Percentiles rank a stretch among this genome's conserved stretches.
Evolutionary conservation across 1,139 yeast genomes (phyloP).

Genomic region (Ogataea hybrid): DNA sequence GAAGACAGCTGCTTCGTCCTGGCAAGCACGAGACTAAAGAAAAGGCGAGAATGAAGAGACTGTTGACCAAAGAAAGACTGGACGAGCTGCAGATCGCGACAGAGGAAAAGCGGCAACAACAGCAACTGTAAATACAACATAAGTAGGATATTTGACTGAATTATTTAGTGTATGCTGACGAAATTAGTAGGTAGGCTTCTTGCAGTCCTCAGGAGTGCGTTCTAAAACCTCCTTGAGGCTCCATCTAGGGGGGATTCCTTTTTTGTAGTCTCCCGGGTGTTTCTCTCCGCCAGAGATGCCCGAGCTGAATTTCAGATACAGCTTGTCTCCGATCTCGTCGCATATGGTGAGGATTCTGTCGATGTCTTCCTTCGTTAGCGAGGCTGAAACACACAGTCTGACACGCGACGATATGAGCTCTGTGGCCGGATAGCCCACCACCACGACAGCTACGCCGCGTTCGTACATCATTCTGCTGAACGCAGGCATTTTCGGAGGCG

Average conservation of each 20-base stretch:
- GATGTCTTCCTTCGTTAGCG: constrained; percentile 90
- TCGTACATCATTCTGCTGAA: constrained; percentile 79
- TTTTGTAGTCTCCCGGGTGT: constrained; percentile 44
- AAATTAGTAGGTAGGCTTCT: constrained; percentile 35
- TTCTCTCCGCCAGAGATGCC: constrained; percentile 70
- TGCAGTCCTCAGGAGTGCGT: constrained; percentile 72
- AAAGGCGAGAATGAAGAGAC: constrained; percentile 40
- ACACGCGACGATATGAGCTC: constrained; percentile 89
- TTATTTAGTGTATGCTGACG: not conserved
- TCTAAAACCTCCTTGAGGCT: constrained; percentile 72
- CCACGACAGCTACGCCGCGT: constrained; percentile 86
- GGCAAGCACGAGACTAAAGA: constrained; percentile 43
- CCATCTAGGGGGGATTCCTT: constrained; percentile 71
- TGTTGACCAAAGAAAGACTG: constrained; percentile 8
- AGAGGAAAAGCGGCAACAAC: not conserved
- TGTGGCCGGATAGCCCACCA: constrained; percentile 98
- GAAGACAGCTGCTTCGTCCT: constrained; percentile 41
- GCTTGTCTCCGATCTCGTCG: constrained; percentile 75
- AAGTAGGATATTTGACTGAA: constrained; percentile 1
- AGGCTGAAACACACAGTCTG: constrained; percentile 88
- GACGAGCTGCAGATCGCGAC: not conserved
- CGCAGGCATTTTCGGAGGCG: constrained; percentile 94
- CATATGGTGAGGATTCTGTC: constrained; percentile 74
- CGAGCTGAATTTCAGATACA: constrained; percentile 74
- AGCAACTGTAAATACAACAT: constrained; percentile 2